Base-by-base conservation (phyloP, 2,329 filamentous ascomycete species). In the Cladorrhinum sp. region DNA sequence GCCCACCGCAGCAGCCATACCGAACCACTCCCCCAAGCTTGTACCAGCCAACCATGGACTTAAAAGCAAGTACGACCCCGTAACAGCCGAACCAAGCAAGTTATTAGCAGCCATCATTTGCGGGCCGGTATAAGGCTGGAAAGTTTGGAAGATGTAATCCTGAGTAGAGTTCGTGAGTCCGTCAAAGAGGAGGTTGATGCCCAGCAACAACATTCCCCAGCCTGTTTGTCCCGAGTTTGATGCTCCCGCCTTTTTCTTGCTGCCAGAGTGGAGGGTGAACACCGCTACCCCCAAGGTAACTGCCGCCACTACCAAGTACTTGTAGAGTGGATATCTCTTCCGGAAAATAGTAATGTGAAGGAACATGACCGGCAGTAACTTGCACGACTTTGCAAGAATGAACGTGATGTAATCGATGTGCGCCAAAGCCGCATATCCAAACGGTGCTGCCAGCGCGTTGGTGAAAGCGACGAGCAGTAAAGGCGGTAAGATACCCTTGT, bases 31-130 rank as follows among this genome's bases (percentile, higher is more conserved):
- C 62, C 89, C 82, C 16, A 87, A 62, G 6, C 81, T 81, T 1
- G 86, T 92, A 60, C 82, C 79, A 0, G 89, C 89, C n/a, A 97
- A 75, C 78, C 88, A 91, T 0, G 95, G 95, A 68, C 87, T 90
- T 20, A 92, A 71, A 18, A 93, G 65, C 50, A 99, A 85, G 70
- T 96, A 98, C 0, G 78, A 71, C 20, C 84, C 81, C 2, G 93
- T 98, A 59, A 98, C 80, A 51, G 86, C 71, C 2, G 92, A 93
- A 68, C 85, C 89, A 75, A 98, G 89, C 59, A 96, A 79, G 73
- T 98, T 99, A 76, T 97, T 92, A 41, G 93, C 93, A 73, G 93
- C 96, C 95, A 99, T 99, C 95, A 99, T 99, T 82, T 99, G 95
- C 62, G 93, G 92, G 9, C 95, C 95, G 2, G 86, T 85, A 73